Evolutionary conservation across 345 rosid species (phyloP).

Genomic region (Acer campestre): DNA sequence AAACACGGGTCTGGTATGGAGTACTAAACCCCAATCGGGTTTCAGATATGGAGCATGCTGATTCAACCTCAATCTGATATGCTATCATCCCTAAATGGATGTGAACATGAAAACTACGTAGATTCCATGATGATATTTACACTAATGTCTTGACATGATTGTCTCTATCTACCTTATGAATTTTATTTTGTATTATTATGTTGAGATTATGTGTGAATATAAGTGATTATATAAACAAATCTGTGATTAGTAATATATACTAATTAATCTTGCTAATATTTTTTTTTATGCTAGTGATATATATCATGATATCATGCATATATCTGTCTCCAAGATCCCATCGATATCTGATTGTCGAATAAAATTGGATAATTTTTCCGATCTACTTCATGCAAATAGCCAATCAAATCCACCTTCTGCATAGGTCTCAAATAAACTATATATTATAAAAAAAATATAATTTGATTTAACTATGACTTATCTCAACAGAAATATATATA

Average conservation of each 20-base stretch:
- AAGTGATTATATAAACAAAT: not conserved
- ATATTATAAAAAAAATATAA: not conserved
- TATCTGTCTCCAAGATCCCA: conserved; percentile 32
- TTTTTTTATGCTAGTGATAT: not conserved
- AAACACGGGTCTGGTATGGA: too few relatives aligned
- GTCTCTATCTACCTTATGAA: not conserved
- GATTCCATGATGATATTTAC: conserved; percentile 4
- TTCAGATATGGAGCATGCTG: too few relatives aligned
- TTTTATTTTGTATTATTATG: not conserved
- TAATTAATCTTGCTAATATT: not conserved
- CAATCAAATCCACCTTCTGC: not conserved
- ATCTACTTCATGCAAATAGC: not conserved
- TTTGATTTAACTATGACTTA: not conserved
- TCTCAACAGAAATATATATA: too few relatives aligned
- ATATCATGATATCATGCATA: not conserved
- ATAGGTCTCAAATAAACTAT: not conserved
- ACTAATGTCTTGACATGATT: not conserved
- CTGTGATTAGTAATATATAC: not conserved
- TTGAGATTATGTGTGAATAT: not conserved
- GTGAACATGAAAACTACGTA: conserved; percentile 3
- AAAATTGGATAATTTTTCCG: not conserved
- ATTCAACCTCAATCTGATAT: too few relatives aligned
- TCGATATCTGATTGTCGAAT: conserved; percentile 17
- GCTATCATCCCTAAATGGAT: not conserved
- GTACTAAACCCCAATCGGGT: too few relatives aligned